Evolutionary conservation across 345 rosid species (phyloP).

Genomic region (Capsella bursapastoris): DNA sequence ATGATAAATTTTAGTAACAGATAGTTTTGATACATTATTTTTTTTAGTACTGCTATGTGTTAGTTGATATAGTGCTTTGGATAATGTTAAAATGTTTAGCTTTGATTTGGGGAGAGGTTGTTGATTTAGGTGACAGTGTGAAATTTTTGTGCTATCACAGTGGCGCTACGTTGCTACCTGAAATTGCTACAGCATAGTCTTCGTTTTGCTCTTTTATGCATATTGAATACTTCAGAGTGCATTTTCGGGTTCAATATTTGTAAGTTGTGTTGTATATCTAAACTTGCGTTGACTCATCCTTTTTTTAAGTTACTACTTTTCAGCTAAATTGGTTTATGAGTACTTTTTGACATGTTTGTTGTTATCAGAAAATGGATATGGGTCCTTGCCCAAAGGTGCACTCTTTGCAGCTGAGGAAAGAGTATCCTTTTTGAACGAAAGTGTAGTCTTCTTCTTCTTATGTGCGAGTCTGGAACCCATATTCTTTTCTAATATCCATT

Average conservation of each 20-base stretch:
- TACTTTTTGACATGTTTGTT: constrained; percentile 33
- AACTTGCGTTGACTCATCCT: neutral
- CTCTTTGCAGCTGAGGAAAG: constrained; percentile 94
- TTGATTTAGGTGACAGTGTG: constrained; percentile 28
- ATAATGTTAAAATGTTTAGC: neutral
- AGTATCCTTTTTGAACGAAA: constrained; percentile 63
- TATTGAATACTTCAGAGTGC: constrained; percentile 28
- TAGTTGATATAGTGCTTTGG: constrained; percentile 1
- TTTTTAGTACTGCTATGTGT: neutral
- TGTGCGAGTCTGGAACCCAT: neutral
- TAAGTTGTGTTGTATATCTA: constrained; percentile 32
- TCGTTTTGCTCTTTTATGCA: constrained; percentile 30
- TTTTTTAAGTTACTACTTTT: neutral
- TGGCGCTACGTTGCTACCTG: constrained; percentile 24
- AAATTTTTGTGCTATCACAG: constrained; percentile 32
- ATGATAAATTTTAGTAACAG: too few species aligned
- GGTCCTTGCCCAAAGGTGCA: constrained; percentile 99
- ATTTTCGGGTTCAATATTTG: constrained; percentile 15
- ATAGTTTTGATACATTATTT: neutral
- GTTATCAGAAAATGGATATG: constrained; percentile 97
- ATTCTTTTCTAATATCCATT: neutral
- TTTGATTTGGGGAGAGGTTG: constrained; percentile 20
- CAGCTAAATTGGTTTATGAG: neutral
- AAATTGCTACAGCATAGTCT: constrained; percentile 23
- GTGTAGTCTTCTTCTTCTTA: neutral